phyloP scores from a whole-genome alignment of 768 basidiomycete genomes.

The Lentinus tigrinus region DNA sequence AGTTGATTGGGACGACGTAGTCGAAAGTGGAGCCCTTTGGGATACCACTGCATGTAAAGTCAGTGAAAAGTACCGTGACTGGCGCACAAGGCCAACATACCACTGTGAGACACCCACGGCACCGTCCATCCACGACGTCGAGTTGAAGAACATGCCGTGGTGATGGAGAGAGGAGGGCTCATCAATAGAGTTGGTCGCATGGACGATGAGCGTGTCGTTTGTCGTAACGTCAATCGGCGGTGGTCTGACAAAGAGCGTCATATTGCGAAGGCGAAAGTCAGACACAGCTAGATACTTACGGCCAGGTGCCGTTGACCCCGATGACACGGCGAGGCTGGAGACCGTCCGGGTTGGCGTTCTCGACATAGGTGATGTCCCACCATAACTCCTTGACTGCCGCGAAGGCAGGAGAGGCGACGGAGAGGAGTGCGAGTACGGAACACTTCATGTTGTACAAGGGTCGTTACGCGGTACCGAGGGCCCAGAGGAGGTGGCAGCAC shows the following conservation, averaged over 20 bases:
- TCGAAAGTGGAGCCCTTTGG: constrained; percentile 69
- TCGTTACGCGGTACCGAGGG: not conserved
- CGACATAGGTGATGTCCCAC: constrained; percentile 91
- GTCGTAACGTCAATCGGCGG: constrained; percentile 76
- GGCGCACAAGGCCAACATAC: constrained; percentile 37
- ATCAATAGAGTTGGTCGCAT: constrained; percentile 71
- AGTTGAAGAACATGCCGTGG: constrained; percentile 95
- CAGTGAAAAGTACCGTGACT: not conserved
- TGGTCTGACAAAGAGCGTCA: constrained; percentile 50
- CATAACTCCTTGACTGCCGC: constrained; percentile 74
- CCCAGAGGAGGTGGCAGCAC: not conserved
- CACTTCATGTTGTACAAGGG: constrained; percentile 15
- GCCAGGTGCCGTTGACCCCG: constrained; percentile 93
- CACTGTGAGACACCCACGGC: constrained; percentile 83
- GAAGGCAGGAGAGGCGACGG: constrained; percentile 38
- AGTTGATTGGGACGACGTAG: constrained; percentile 71
- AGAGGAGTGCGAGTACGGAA: constrained; percentile 28
- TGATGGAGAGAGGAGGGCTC: constrained; percentile 76
- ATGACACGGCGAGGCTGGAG: constrained; percentile 73
- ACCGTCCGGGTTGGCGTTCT: constrained; percentile 81
- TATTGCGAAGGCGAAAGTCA: not conserved
- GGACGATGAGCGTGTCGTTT: constrained; percentile 73
- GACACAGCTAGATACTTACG: constrained; percentile 50
- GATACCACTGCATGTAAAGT: constrained; percentile 58
- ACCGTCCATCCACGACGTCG: constrained; percentile 86